phyloP scores from a whole-genome alignment of 2,329 filamentous ascomycete genomes.

The Colletotrichum australisinense region DNA sequence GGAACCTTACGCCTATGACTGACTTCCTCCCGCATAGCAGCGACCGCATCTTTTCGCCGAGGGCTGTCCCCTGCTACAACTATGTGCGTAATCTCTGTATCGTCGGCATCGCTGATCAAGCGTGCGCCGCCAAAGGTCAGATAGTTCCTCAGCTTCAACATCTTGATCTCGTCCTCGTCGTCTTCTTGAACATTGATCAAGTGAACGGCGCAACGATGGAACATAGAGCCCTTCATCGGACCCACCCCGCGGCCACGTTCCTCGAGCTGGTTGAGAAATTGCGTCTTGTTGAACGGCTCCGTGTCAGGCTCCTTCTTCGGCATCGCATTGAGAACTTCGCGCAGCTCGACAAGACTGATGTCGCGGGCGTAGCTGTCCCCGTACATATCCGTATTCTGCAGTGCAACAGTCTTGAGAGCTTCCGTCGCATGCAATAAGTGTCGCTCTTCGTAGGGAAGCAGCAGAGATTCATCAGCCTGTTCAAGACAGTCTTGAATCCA shows the following conservation, averaged over 20 bases:
- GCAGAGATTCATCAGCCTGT: conserved; percentile 64
- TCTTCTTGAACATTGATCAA: conserved; percentile 43
- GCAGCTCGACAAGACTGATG: conserved; percentile 72
- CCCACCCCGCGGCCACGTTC: conserved; percentile 66
- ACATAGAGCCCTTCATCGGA: conserved; percentile 63
- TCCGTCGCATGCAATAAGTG: conserved; percentile 81
- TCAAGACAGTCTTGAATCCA: conserved; percentile 89
- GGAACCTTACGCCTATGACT: conserved; percentile 63
- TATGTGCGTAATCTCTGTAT: conserved; percentile 76
- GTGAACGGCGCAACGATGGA: conserved; percentile 57
- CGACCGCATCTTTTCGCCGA: conserved; percentile 48
- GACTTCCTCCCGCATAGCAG: conserved; percentile 51
- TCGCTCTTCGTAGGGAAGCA: conserved; percentile 70
- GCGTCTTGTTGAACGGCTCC: conserved; percentile 53
- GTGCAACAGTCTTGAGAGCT: conserved; percentile 63
- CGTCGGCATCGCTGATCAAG: conserved; percentile 62
- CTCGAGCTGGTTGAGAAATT: conserved; percentile 66
- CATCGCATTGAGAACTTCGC: conserved; percentile 60
- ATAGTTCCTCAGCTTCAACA: conserved; percentile 60
- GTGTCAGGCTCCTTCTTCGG: conserved; percentile 56
- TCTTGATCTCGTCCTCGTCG: conserved; percentile 42
- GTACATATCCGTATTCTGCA: conserved; percentile 77
- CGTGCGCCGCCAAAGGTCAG: conserved; percentile 77
- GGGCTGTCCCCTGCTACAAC: conserved; percentile 61
- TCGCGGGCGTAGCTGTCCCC: conserved; percentile 88